These are phyloP conservation scores for Mucuna pruriens DNA, from an alignment of 306 rosid species.

Conservation along the genomic window DNA sequence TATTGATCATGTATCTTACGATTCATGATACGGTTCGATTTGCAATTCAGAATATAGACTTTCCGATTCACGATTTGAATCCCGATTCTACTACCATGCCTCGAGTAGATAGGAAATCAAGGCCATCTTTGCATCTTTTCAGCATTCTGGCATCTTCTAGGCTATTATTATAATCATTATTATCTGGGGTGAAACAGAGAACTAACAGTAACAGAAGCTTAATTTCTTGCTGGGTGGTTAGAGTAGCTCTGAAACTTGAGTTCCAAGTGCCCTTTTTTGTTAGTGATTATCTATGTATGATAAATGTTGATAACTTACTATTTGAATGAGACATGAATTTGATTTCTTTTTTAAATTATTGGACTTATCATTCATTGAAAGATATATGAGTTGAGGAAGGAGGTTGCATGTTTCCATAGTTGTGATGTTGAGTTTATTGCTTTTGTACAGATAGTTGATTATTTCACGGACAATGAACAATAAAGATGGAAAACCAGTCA, in stretches of 20 bases:
- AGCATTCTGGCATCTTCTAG: background rate
- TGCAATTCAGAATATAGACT: no score
- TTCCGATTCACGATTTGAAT: no score
- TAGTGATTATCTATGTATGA: background rate
- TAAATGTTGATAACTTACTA: background rate
- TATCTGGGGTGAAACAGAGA: background rate
- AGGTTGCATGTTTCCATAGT: background rate
- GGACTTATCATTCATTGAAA: background rate
- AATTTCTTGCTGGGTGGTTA: background rate
- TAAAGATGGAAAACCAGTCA: constrained; percentile 76
- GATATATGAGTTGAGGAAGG: background rate
- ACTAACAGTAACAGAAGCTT: background rate
- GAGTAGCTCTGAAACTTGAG: constrained; percentile 26
- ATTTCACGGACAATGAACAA: constrained; percentile 62
- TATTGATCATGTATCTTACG: no score
- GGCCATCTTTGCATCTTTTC: background rate
- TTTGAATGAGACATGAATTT: constrained; percentile 9
- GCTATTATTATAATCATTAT: background rate
- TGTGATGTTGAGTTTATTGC: constrained; percentile 2
- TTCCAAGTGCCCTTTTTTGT: background rate
- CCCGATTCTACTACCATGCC: no score
- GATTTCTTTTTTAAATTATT: background rate
- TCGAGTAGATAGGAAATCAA: no score
- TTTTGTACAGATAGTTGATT: constrained; percentile 54
- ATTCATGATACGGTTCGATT: no score